These are phyloP conservation scores for Aschersonia sp. DNA, from an alignment of 2,329 filamentous ascomycete genomes.

Conservation along the genomic window DNA sequence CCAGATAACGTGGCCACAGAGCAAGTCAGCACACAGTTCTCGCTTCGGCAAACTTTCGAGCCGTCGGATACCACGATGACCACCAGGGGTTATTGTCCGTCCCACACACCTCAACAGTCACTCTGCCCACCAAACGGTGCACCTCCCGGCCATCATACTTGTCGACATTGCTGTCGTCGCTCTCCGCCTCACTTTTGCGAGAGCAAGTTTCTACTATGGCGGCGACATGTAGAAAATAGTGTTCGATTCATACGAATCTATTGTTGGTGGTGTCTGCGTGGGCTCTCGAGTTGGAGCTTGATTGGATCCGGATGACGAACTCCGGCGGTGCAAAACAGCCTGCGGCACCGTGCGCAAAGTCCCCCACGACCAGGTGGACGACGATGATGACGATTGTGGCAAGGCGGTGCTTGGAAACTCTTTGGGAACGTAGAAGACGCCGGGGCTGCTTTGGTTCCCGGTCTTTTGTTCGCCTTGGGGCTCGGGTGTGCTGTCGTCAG, in stretches of 20 bases:
- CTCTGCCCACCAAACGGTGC: too few species aligned
- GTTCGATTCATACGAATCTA: background rate
- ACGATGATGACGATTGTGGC: background rate
- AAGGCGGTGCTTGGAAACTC: background rate
- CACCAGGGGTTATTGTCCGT: too few species aligned
- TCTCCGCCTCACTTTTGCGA: too few species aligned
- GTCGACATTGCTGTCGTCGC: too few species aligned
- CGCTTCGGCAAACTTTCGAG: too few species aligned
- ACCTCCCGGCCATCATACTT: too few species aligned
- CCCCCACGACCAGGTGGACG: background rate
- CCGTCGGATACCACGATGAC: too few species aligned
- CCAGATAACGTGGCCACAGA: too few species aligned
- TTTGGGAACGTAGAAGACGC: background rate
- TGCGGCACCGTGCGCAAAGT: background rate
- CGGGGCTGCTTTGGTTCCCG: background rate
- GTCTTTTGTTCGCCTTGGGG: background rate
- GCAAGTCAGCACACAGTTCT: too few species aligned
- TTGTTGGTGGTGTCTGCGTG: background rate
- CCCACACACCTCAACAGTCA: too few species aligned
- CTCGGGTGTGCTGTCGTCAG: background rate
- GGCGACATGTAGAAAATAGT: background rate
- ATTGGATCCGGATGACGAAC: background rate
- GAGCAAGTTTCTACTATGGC: too few species aligned
- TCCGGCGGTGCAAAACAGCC: background rate
- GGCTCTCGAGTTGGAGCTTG: background rate